Percentiles rank a stretch among this genome's conserved stretches.
Evolutionary conservation across 176 grass and related monocot species (phyloP).

Genomic region (Aechmea fasciata): DNA sequence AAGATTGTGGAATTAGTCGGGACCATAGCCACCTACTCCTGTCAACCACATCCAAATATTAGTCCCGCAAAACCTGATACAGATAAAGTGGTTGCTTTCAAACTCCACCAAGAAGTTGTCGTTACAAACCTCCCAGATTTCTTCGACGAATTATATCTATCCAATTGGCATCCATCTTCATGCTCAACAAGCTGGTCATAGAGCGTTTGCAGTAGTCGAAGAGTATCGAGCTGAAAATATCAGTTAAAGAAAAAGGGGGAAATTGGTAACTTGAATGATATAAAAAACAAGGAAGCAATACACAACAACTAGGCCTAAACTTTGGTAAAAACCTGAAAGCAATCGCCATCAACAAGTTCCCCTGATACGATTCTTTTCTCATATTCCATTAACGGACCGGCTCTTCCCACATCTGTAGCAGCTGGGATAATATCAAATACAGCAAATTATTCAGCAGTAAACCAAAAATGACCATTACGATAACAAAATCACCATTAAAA

Average conservation of each 20-base stretch:
- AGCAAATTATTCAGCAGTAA: not conserved
- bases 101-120: conserved; percentile 10
- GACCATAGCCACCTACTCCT: conserved; percentile 97
- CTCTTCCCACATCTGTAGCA: conserved; percentile 26
- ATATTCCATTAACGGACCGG: conserved; percentile 67
- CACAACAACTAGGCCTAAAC: not conserved
- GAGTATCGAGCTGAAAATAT: conserved; percentile 55
- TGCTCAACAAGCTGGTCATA: conserved; percentile 57
- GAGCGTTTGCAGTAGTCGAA: conserved; percentile 71
- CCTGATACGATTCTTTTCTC: conserved; percentile 64
- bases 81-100: conserved; percentile 15
- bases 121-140: conserved; percentile 52
- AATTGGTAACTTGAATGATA: not conserved
- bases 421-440: conserved; percentile 13
- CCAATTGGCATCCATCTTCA: conserved; percentile 57
- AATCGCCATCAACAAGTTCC: conserved; percentile 72
- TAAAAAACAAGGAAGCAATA: not conserved
- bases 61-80: not conserved
- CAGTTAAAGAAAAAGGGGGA: conserved; percentile 7
- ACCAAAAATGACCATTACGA: too few relatives aligned
- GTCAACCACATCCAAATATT: conserved; percentile 1
- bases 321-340: conserved; percentile 53
- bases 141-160: conserved; percentile 73
- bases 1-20: conserved; percentile 51
- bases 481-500: not conserved